Conservation (phyloP, 371 early-diverging fungal genomes). For the Nematocida sp. region DNA sequence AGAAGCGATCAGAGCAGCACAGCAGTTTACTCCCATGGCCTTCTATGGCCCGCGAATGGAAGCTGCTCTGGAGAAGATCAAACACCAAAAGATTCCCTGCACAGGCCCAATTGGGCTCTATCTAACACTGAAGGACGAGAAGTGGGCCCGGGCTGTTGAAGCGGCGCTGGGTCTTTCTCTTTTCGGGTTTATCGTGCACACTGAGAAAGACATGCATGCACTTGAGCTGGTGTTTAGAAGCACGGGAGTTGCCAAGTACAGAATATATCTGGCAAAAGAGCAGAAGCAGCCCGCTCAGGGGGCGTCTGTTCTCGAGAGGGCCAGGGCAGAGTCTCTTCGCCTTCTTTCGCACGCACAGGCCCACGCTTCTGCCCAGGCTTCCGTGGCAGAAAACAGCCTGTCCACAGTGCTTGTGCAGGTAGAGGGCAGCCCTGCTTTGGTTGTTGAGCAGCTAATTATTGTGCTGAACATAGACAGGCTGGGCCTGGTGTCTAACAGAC, state of each 20-base stretch:
- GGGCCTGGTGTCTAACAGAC: slow-evolving; percentile 57
- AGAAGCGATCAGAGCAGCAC: slow-evolving; percentile 8
- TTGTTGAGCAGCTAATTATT: slow-evolving; percentile 59
- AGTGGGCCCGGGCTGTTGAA: slow-evolving; percentile 60
- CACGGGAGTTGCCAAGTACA: slow-evolving; percentile 33
- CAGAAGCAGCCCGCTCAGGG: not conserved
- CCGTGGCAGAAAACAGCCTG: not conserved
- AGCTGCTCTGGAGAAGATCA: slow-evolving; percentile 35
- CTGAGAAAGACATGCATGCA: slow-evolving; percentile 45
- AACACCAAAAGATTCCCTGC: slow-evolving; percentile 47
- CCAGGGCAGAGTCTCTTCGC: not conserved
- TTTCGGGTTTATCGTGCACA: slow-evolving; percentile 59
- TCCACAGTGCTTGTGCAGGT: slow-evolving; percentile 52
- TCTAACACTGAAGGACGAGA: slow-evolving; percentile 58
- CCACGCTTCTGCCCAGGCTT: not conserved
- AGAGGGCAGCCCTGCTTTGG: slow-evolving; percentile 22
- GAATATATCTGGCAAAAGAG: slow-evolving; percentile 24
- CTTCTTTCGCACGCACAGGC: not conserved
- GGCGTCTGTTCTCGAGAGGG: not conserved
- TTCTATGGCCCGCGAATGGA: slow-evolving; percentile 46
- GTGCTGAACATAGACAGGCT: slow-evolving; percentile 58
- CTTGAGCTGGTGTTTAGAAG: slow-evolving; percentile 55
- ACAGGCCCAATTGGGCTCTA: slow-evolving; percentile 60
- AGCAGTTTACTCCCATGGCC: slow-evolving; percentile 1
- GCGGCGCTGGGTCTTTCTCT: slow-evolving; percentile 54